Base-by-base conservation (phyloP, 352 stramenopile species). In the Phytopythium vexans region DNA sequence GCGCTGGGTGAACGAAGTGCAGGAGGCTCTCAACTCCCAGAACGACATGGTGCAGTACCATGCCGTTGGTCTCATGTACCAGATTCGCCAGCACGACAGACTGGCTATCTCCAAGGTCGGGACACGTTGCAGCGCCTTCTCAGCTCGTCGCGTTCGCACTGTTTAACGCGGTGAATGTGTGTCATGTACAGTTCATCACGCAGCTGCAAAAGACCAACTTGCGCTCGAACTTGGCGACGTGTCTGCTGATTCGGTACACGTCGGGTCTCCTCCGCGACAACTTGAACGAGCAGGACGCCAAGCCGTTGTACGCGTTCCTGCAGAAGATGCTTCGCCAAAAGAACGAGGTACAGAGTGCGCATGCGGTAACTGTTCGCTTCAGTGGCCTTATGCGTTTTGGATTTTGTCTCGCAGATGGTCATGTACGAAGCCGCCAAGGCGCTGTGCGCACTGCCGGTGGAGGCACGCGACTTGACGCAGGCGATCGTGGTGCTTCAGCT, bases 41-140 rank as follows among this genome's bases (percentile, higher is more conserved):
- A 87, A 98, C 69, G 95, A 99, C 53, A 99, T 99, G 97, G 97
- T 99, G 10, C 95, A 99, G 78, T 99, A 98, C 78, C 97, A 99
- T 59, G 97, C 95, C 8, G 91, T 99, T 49, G 93, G 95, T 32
- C 80, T 99, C 8, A 79, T 99, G 9, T 99, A 99, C 72, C 88
- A 98, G 68, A 99, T 99, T 67, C 98, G 98, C 52, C 91, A 97
- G 58, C 91, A 99, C 67, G 97, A 99, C 82, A 88, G 92, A 44
- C 88, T 99, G 9, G 97, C 96, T 6, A 88, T 99, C 34, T 98
- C 93, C n/a, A 99, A 99, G 72, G 71, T 84, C 42, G 15, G 10
- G n/a, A n/a, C n/a, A n/a, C n/a, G n/a, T n/a, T n/a, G n/a, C n/a
- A n/a, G n/a, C n/a, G n/a, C n/a, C n/a, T n/a, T n/a, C n/a, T n/a